These are phyloP conservation scores for Epichloe coenophiala DNA, from an alignment of 2,329 filamentous ascomycete species.

Conservation along the genomic window DNA sequence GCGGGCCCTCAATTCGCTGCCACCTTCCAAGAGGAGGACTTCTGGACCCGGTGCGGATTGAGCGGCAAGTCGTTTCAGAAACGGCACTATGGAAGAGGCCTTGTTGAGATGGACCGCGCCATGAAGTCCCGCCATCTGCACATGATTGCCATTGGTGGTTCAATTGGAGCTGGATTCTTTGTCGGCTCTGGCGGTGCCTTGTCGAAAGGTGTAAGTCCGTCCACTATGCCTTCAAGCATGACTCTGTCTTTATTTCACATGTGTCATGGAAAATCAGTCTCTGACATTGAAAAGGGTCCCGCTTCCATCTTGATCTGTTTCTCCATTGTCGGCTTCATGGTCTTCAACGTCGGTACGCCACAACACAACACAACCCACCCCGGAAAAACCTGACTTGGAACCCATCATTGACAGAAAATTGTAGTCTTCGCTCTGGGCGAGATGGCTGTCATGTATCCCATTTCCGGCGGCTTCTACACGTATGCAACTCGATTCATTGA, in stretches of 20 bases:
- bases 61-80: constrained; percentile 22
- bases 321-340: constrained; percentile 43
- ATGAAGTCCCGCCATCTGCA: constrained; percentile 46
- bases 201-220: constrained; percentile 34
- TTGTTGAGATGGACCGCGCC: constrained; percentile 27
- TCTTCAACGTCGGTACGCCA: constrained; percentile 21
- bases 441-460: constrained; percentile 46
- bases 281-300: constrained; percentile 17
- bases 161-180: constrained; percentile 50
- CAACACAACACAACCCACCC: background rate
- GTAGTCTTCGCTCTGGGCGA: constrained; percentile 45
- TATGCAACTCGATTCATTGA: constrained; percentile 49
- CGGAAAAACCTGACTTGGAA: background rate
- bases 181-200: constrained; percentile 44
- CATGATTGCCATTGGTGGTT: constrained; percentile 50
- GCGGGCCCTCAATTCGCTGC: constrained; percentile 3
- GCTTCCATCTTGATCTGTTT: constrained; percentile 36
- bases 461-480: constrained; percentile 50
- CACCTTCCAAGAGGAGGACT: constrained; percentile 15
- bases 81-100: constrained; percentile 16
- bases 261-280: background rate
- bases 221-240: background rate
- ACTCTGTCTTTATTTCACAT: background rate
- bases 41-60: constrained; percentile 22
- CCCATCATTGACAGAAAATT: background rate